phyloP scores from a whole-genome alignment of 768 basidiomycete genomes.

The Rossbeevera mucosa region DNA sequence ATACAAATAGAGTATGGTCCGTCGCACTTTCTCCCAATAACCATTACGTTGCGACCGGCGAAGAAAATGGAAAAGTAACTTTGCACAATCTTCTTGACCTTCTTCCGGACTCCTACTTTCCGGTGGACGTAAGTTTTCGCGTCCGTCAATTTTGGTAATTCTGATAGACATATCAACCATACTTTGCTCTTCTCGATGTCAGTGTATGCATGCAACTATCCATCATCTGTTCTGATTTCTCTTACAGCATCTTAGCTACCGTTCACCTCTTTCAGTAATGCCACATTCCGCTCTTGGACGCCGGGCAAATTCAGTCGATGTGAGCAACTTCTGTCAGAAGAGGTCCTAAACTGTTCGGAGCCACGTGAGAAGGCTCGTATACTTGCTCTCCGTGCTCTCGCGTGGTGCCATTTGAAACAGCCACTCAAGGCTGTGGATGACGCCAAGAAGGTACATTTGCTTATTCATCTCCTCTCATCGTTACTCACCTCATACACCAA shows the following conservation, averaged over 20 bases:
- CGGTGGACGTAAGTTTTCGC: not conserved
- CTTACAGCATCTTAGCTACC: not conserved
- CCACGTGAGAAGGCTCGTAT: not conserved
- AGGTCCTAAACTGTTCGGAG: not conserved
- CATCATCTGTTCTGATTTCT: not conserved
- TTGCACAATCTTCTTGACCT: not conserved
- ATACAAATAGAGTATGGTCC: not conserved
- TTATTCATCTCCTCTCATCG: not conserved
- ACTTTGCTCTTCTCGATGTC: not conserved
- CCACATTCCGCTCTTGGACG: not conserved
- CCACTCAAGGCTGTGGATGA: not conserved
- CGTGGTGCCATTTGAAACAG: not conserved
- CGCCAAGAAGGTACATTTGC: not conserved
- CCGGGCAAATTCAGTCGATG: not conserved
- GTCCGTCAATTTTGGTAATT: not conserved
- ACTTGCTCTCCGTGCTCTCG: constrained; percentile 3
- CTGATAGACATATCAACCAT: not conserved
- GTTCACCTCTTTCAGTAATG: not conserved
- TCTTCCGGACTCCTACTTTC: not conserved
- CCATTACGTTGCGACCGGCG: not conserved
- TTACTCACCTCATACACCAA: not conserved
- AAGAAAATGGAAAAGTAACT: not conserved
- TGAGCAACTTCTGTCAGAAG: constrained; percentile 2
- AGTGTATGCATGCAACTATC: not conserved
- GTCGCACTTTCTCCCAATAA: not conserved